Evolutionary conservation across 441 rosid species (phyloP), one percentile per base, ranked within the genome.

Genomic region (Gossypium trilobum): DNA sequence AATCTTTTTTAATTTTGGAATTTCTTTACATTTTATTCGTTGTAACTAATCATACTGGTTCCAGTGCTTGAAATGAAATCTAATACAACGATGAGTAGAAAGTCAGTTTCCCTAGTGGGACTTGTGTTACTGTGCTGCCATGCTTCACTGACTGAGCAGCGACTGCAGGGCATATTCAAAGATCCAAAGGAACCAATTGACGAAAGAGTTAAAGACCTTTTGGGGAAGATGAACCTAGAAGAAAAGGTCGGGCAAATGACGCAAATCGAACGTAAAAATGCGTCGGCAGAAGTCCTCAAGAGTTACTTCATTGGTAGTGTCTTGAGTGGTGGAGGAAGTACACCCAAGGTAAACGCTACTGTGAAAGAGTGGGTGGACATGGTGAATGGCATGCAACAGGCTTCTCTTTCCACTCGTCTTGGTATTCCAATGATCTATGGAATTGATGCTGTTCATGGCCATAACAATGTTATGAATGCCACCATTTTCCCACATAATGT

Each of bases 321-420:
- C 17, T 25, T 68, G 25, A 68, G 72, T 54, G 72, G 46, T 5
- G 72, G 72, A 68, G 72, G 72, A 16, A 68, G 72, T 51, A 0
- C 25, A 19, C 72, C 61, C 16, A 27, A 2, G 42, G 23, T 14
- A 17, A 51, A 51, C 17, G 72, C 72, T 4, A 52, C 4, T 16
- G 25, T 8, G 5, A 8, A 51, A 50, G 73, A 70, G 0, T 70
- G 73, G 73, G 39, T 55, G 33, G 51, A 70, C 60, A 70, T 70
- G 73, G 64, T 70, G 27, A 57, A 70, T 36, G 27, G 16, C 8
- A 19, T 36, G 14, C 73, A 70, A 36, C 7, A 55, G 20, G 19
- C 1, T 13, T 63, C 73, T 10, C 73, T 55, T 5, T 29, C 5
- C n/a, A 33, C 64, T 36, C 73, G 64, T 10, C 54, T 70, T 2